Base-by-base conservation (phyloP, 495 filamentous ascomycete genomes). In the Hypoxylon subgilvum region DNA sequence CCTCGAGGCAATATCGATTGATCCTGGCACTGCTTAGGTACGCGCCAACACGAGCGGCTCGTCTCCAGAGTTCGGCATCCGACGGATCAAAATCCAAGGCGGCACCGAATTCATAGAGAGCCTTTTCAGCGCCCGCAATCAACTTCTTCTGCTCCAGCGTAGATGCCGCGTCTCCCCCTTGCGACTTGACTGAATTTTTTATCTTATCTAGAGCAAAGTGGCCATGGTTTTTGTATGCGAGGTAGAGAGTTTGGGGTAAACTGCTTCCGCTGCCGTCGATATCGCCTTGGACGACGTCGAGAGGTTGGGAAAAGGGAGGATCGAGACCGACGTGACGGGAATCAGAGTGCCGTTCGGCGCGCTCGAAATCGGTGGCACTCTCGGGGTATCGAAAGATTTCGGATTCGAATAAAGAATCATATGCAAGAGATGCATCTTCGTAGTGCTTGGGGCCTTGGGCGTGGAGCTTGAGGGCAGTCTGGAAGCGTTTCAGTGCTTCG, bases 371-470 rank as follows among this genome's bases (percentile, higher is more conserved):
- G 27, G 91, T 89, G 19, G 88, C 75, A 28, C 87, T 88, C 64
- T 97, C 92, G 32, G 88, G 86, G 67, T 90, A 96, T 70, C 82
- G 87, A 75, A 99, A 97, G 59, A 97, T 93, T 47, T 97, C 95
- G 22, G 92, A 96, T 40, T 86, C 76, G 64, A 97, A 91, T 14
- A 99, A 85, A 23, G 82, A 82, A 36, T 87, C 79, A 70, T 97
- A 99, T 31, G 95, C 93, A 40, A 87, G 85, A 17, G 83, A 79
- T 8, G 94, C 92, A 69, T 93, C 84, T 21, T 83, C 68, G 68
- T 87, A 95, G 63, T 82, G 88, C 2, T 71, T 72, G 4, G 90
- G 86, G 2, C 94, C 91, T 73, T 94, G 90, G 3, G 92, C 87
- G 66, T 99, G 95, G 56, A 92, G 84, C 70, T 93, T 96, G 21